Conservation (phyloP, 345 rosid species). For the Gossypium longicalyx region DNA sequence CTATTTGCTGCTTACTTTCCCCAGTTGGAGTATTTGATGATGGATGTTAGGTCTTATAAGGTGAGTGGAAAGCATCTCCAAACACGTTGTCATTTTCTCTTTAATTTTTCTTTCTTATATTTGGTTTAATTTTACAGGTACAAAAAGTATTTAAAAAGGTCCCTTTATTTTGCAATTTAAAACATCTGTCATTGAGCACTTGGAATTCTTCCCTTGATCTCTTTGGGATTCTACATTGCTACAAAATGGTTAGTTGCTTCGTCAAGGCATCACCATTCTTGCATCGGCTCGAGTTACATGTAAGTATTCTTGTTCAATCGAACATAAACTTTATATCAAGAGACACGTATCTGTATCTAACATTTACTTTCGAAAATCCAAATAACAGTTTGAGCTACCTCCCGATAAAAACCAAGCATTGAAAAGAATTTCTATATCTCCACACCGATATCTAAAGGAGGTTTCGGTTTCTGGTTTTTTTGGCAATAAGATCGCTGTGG, state of each 20-base stretch:
- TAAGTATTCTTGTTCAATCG: background rate
- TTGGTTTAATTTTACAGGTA: no score
- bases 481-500: background rate
- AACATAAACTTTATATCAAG: no score
- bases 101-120: no score
- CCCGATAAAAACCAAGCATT: background rate
- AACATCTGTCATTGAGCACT: background rate
- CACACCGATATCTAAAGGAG: background rate
- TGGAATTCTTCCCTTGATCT: background rate
- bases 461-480: background rate
- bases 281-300: background rate
- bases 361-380: no score
- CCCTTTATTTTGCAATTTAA: background rate
- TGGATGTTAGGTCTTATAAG: background rate
- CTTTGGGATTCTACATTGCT: background rate
- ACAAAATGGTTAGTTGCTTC: background rate
- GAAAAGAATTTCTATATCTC: background rate
- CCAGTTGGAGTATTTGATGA: background rate
- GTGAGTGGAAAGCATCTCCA: background rate
- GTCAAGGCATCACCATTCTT: slow-evolving; percentile 1
- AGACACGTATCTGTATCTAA: no score
- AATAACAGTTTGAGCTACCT: background rate
- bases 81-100: no score
- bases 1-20: background rate
- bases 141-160: background rate